These are phyloP conservation scores for Zygoascus tannicola DNA, from an alignment of 805 yeast species.

Conservation along the genomic window DNA sequence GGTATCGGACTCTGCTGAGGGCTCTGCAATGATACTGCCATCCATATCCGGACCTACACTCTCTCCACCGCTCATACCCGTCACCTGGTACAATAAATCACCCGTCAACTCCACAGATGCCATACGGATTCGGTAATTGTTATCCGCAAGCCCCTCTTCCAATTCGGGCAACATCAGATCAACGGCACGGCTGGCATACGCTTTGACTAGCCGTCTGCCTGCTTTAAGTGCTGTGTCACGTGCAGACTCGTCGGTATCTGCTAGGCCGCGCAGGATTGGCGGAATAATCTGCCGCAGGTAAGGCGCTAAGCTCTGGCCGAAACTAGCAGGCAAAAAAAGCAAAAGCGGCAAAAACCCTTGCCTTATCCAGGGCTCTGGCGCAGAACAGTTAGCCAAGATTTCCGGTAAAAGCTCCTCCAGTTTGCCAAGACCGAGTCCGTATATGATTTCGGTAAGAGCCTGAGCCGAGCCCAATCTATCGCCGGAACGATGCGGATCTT, in stretches of 20 bases:
- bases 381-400: conserved; percentile 61
- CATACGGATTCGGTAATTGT: conserved; percentile 75
- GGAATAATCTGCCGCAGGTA: conserved; percentile 79
- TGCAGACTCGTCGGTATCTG: conserved; percentile 78
- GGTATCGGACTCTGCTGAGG: conserved; percentile 18
- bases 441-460: conserved; percentile 86
- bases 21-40: conserved; percentile 34
- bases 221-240: conserved; percentile 86
- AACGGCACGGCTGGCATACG: conserved; percentile 86
- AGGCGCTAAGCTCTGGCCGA: conserved; percentile 85
- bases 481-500: conserved; percentile 72
- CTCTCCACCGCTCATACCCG: conserved; percentile 60
- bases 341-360: conserved; percentile 89
- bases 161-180: conserved; percentile 90
- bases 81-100: conserved; percentile 84
- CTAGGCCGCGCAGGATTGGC: conserved; percentile 84
- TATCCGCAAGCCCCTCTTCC: conserved; percentile 78
- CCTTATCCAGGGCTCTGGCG: conserved; percentile 61
- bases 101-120: conserved; percentile 94
- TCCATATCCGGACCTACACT: conserved; percentile 43
- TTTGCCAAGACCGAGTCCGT: conserved; percentile 81
- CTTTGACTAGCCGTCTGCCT: conserved; percentile 83
- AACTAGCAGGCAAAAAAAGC: conserved; percentile 86
- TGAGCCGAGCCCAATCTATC: conserved; percentile 97
- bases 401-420: conserved; percentile 83